A percentile compares a stretch with the other conserved stretches of the same genome.
These are phyloP conservation scores for Nannochloris sp. DNA, from an alignment of 139 green algal species.

Conservation along the genomic window DNA sequence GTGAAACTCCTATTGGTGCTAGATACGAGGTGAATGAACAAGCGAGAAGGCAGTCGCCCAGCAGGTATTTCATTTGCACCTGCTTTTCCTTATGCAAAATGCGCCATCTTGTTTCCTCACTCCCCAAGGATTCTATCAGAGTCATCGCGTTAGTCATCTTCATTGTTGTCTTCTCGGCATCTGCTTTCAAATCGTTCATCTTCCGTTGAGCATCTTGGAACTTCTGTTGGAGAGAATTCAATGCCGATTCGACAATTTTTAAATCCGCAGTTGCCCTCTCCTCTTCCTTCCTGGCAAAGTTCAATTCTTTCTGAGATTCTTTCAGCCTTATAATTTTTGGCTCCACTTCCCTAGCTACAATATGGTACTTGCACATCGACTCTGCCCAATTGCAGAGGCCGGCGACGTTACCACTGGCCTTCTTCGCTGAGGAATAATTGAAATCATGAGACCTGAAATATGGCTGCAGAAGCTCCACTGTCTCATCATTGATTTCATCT, in stretches of 20 bases:
- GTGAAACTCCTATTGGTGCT: conserved; percentile 91
- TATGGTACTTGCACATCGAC: conserved; percentile 92
- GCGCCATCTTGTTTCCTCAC: conserved; percentile 87
- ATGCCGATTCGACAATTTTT: conserved; percentile 75
- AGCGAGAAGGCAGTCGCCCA: conserved; percentile 47
- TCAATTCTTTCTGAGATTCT: conserved; percentile 76
- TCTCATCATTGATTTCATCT: conserved; percentile 88
- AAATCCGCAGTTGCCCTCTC: conserved; percentile 67
- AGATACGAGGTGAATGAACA: conserved; percentile 79
- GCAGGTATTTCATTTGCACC: conserved; percentile 67
- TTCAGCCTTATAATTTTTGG: conserved; percentile 85
- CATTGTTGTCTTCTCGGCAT: conserved; percentile 70
- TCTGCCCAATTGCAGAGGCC: conserved; percentile 90
- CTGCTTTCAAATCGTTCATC: conserved; percentile 85
- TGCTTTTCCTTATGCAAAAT: conserved; percentile 79
- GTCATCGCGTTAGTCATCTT: conserved; percentile 86
- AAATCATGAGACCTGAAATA: conserved; percentile 88
- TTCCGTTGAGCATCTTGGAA: conserved; percentile 87
- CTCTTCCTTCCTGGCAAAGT: conserved; percentile 76
- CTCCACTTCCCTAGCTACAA: conserved; percentile 82
- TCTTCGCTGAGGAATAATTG: conserved; percentile 83
- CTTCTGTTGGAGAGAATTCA: conserved; percentile 86
- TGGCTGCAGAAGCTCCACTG: conserved; percentile 76
- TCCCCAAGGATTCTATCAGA: conserved; percentile 79
- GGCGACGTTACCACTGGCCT: conserved; percentile 70